A percentile compares a stretch with the other conserved stretches of the same genome.
phyloP scores from a whole-genome alignment of 352 stramenopile species.

The Phytophthora citrophthora region DNA sequence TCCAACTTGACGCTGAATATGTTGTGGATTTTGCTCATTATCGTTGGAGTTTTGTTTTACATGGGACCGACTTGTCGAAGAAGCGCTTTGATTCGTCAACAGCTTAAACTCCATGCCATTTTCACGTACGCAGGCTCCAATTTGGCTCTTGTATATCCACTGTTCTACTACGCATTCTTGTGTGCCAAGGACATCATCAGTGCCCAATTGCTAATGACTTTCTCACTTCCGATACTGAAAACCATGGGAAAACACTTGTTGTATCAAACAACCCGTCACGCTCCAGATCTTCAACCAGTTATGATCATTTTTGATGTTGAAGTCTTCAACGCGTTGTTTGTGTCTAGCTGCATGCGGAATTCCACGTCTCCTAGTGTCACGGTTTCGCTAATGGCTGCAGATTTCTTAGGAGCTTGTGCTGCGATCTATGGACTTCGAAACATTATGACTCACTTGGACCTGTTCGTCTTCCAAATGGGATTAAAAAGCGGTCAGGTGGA shows the following conservation, averaged over 20 bases:
- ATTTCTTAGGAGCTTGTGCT: conserved; percentile 25
- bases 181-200: conserved; percentile 8
- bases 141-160: conserved; percentile 22
- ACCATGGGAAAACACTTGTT: conserved; percentile 30
- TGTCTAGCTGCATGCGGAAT: conserved; percentile 42
- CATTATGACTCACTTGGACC: conserved; percentile 13
- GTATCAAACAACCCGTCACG: conserved; percentile 21
- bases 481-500: conserved; percentile 1
- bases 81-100: background rate
- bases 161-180: conserved; percentile 34
- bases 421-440: conserved; percentile 12
- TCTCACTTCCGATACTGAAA: conserved; percentile 26
- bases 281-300: conserved; percentile 27
- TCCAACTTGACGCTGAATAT: conserved; percentile 26
- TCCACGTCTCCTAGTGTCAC: conserved; percentile 31
- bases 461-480: conserved; percentile 16
- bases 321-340: conserved; percentile 42
- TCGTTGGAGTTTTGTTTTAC: conserved; percentile 13
- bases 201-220: conserved; percentile 28
- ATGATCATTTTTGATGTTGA: conserved; percentile 38
- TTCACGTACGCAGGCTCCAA: conserved; percentile 27
- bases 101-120: conserved; percentile 20
- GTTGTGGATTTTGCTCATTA: conserved; percentile 24
- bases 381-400: conserved; percentile 23
- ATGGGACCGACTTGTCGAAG: conserved; percentile 12